Percentiles rank a stretch among this genome's conserved stretches.
These are phyloP conservation scores for Dentipellis sp. DNA, from an alignment of 768 basidiomycete genomes.

Conservation along the genomic window DNA sequence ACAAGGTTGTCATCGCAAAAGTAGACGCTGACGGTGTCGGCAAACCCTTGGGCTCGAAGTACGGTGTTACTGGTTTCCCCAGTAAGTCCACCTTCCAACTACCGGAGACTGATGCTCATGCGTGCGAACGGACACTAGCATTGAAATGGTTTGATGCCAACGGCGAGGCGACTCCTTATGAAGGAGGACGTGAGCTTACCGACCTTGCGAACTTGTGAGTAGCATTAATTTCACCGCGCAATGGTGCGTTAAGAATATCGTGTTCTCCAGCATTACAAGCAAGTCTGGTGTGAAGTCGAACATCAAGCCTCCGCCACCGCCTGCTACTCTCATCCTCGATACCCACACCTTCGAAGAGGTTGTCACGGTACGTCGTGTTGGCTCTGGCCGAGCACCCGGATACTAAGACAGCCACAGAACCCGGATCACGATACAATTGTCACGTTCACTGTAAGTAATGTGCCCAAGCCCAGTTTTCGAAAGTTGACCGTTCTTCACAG, in stretches of 20 bases:
- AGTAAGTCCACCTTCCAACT: slow-evolving; percentile 42
- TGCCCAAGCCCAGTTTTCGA: neutral
- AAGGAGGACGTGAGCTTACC: slow-evolving; percentile 75
- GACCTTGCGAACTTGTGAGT: slow-evolving; percentile 67
- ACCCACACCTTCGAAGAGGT: slow-evolving; percentile 66
- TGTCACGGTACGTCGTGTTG: slow-evolving; percentile 41
- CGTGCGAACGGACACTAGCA: slow-evolving; percentile 37
- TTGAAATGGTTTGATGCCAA: slow-evolving; percentile 83
- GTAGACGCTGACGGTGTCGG: slow-evolving; percentile 89
- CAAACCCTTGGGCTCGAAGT: slow-evolving; percentile 65
- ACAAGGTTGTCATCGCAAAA: slow-evolving; percentile 84
- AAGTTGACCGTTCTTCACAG: slow-evolving; percentile 18
- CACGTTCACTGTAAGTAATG: slow-evolving; percentile 55
- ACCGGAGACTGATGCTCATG: slow-evolving; percentile 3
- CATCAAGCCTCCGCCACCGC: slow-evolving; percentile 77
- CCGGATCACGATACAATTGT: slow-evolving; percentile 85
- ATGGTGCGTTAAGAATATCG: neutral
- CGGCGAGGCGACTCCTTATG: slow-evolving; percentile 52
- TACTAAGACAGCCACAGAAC: neutral
- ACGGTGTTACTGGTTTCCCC: slow-evolving; percentile 77
- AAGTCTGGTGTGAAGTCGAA: slow-evolving; percentile 81
- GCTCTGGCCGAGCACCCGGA: neutral
- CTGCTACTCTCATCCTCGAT: slow-evolving; percentile 60
- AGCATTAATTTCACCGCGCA: neutral
- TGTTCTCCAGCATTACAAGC: slow-evolving; percentile 48